Evolutionary conservation across 257 asterid genomes (phyloP).

Genomic region (Nicotiana tabacum): DNA sequence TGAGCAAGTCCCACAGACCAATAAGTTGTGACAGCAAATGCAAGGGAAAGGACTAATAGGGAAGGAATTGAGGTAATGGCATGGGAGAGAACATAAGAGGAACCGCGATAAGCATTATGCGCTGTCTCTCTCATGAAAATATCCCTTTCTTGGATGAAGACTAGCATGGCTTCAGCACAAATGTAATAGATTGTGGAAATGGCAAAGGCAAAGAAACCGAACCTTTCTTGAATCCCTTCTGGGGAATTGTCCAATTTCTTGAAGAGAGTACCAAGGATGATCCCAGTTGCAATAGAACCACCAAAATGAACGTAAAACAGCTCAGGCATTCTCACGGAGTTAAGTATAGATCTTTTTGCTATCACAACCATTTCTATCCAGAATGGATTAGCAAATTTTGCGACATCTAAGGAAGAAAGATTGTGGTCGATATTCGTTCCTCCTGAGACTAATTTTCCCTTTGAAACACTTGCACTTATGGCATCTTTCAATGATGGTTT

Average conservation of each 20-base stretch:
- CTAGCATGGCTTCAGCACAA: conserved; percentile 50
- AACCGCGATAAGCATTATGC: conserved; percentile 42
- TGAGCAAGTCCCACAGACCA: conserved; percentile 34
- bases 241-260: conserved; percentile 39
- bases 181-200: conserved; percentile 50
- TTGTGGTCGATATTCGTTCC: conserved; percentile 8
- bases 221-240: conserved; percentile 38
- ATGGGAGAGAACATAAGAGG: conserved; percentile 46
- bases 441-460: conserved; percentile 34
- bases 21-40: conserved; percentile 27
- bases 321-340: conserved; percentile 38
- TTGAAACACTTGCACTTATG: conserved; percentile 29
- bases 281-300: conserved; percentile 32
- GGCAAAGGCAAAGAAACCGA: conserved; percentile 45
- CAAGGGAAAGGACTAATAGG: conserved; percentile 20
- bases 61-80: conserved; percentile 32
- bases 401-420: conserved; percentile 22
- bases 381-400: conserved; percentile 38
- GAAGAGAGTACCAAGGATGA: conserved; percentile 37
- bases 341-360: conserved; percentile 33
- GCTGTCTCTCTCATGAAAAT: conserved; percentile 51
- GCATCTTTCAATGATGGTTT: conserved; percentile 35
- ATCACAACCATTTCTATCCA: conserved; percentile 42
- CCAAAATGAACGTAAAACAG: conserved; percentile 32
- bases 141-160: conserved; percentile 36